Base-by-base conservation (phyloP, 192 early-diverging fungal genomes). In the Backusella sp. region DNA sequence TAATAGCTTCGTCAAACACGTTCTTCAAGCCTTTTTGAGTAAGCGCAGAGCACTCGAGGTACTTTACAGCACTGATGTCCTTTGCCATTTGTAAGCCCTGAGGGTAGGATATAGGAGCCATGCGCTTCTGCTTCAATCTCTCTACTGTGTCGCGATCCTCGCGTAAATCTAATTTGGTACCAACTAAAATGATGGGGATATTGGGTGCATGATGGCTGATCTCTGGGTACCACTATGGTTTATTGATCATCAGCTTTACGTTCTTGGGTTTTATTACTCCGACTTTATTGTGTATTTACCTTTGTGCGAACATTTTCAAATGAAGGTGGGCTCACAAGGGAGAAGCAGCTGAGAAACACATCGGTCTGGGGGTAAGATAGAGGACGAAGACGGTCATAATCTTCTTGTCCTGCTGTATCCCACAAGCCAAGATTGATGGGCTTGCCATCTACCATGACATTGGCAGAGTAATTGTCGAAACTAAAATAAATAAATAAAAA, bases 361-460 rank as follows among this genome's bases (percentile, higher is more conserved):
- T 78, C 77, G 1, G 95, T 96, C 74, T 96, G 95, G 56, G 95
- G 95, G 83, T 96, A 96, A 67, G 94, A 95, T 35, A 96, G 88
- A 17, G 95, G 95, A 70, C 95, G 91, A 72, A 96, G 86, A 28
- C 94, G 92, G 78, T 96, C 95, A 85, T 96, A 96, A 80, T 97
- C 95, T 85, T 96, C 95, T 85, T 96, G 95, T 28, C 95, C 95
- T 59, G 95, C 94, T 14, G 95, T 96, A 88, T 96, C 95, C 94
- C 94, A 96, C 72, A 96, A 86, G 12, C 95, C 95, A 65, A 96
- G 83, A 80, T 93, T 96, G 84, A 96, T 96, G 68, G 94, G 94
- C 79, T 95, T 96, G 71, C 94, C 94, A 83, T 96, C 95, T 7
- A 96, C 94, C 95, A 96, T 96, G 49, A 96, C 95, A 81, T 95